Evolutionary conservation across 2,329 filamentous ascomycete species (phyloP), one percentile per base, ranked within the genome.

Genomic region (Arthrocladium fulminans): DNA sequence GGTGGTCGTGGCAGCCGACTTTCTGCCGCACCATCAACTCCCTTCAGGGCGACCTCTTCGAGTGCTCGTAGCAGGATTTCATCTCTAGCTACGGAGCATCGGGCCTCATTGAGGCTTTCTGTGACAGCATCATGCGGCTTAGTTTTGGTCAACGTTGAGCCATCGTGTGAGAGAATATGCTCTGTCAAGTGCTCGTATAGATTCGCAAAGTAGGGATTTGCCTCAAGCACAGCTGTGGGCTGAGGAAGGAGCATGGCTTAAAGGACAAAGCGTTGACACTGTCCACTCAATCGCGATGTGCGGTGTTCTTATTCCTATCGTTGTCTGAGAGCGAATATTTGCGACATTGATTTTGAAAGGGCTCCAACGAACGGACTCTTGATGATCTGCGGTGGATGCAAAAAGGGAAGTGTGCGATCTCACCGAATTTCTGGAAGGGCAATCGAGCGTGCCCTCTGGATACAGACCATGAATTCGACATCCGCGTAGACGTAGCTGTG

Each of bases 241-340:
- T 66, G 66, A 39, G 67, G 65, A 30, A 68, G 67, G 8, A 72
- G 65, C 69, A 72, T 71, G 32, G 17, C 32, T 35, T n/a, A n/a
- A n/a, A n/a, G n/a, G n/a, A n/a, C n/a, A n/a, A n/a, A n/a, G n/a
- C n/a, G n/a, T n/a, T n/a, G n/a, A n/a, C n/a, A n/a, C n/a, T n/a
- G n/a, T n/a, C n/a, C n/a, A n/a, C n/a, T n/a, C n/a, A n/a, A n/a
- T n/a, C n/a, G n/a, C n/a, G n/a, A n/a, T n/a, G n/a, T n/a, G n/a
- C n/a, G 42, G 46, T 59, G 43, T 40, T 29, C 13, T 29, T n/a
- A n/a, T n/a, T n/a, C n/a, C n/a, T n/a, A n/a, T n/a, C n/a, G n/a
- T n/a, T n/a, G n/a, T n/a, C n/a, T n/a, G n/a, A n/a, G n/a, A n/a
- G n/a, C n/a, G n/a, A n/a, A n/a, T n/a, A n/a, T n/a, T n/a, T n/a